Evolutionary conservation across 768 basidiomycete species (phyloP), one percentile per base, ranked within the genome.

Genomic region (Leccinum subtestaceum): DNA sequence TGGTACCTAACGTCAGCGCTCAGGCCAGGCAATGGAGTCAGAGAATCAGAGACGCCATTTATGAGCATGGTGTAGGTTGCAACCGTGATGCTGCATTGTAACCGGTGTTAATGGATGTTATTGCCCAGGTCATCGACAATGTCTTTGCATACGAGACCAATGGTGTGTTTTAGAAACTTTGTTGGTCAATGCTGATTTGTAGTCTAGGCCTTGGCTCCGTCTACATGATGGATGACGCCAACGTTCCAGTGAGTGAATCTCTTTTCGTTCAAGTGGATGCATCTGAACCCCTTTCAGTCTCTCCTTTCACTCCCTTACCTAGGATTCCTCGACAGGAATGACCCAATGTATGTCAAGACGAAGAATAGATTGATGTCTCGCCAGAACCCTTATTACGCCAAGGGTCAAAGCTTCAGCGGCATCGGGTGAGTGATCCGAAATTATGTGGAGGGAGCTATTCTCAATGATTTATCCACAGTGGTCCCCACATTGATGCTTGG

Each of bases 161-260:
- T 66, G 90, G 85, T 84, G 60, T 55, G 68, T 61, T 54, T 17
- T 15, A 40, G 45, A 45, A 12, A 34, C 49, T 5, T 27, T 8
- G 29, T 17, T 47, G 29, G 10, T 12, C 46, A 27, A 25, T 27
- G 17, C 49, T 53, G 51, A 56, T 17, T 34, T 13, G 13, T 54
- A 19, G 32, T 29, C 13, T 60, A 86, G 85, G 88, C 8, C 80
- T 87, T 52, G 87, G 89, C 34, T 81, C 84, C 10, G 76, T 83
- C 57, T 89, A 90, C 70, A 82, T 90, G 19, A 91, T 91, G 90
- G 90, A 91, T 63, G 90, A 92, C 63, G 90, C 90, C 6, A 92
- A 92, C 63, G 90, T 92, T 46, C 90, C 90, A 5, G 88, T 89
- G 70, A 65, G 85, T 70, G 15, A 36, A 8, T 23, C 3, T 36